These are phyloP conservation scores for Periconia digitata DNA, from an alignment of 2,329 filamentous ascomycete genomes.

Conservation along the genomic window DNA sequence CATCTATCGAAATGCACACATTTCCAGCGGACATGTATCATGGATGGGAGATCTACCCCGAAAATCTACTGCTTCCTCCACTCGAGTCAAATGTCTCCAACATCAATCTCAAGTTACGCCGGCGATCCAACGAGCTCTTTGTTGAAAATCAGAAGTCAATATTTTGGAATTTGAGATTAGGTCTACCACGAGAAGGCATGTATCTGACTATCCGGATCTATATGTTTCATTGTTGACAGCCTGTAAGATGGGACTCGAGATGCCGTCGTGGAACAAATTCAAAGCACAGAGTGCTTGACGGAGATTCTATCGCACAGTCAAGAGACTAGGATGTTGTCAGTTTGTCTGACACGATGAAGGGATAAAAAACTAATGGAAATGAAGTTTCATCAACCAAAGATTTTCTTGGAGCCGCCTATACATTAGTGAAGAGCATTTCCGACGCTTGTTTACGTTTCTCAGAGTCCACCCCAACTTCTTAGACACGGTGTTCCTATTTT, in stretches of 20 bases:
- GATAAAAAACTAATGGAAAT: neutral
- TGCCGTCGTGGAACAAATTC: neutral
- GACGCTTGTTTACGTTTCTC: conserved; percentile 9
- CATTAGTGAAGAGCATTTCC: conserved; percentile 13
- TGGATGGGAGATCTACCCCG: conserved; percentile 6
- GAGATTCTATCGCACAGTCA: neutral
- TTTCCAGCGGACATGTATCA: neutral
- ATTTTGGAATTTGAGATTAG: conserved; percentile 1
- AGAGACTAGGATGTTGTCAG: conserved; percentile 4
- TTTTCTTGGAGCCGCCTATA: conserved; percentile 12
- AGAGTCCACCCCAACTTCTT: conserved; percentile 13
- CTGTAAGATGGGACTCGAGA: conserved; percentile 2
- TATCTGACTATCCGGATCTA: neutral
- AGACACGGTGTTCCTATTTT: conserved; percentile 11
- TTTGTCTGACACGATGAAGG: neutral
- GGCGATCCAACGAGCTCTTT: conserved; percentile 7
- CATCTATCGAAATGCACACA: conserved; percentile 3
- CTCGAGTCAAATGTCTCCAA: conserved; percentile 4
- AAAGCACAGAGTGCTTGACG: conserved; percentile 1
- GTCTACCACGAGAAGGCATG: neutral
- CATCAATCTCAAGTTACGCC: conserved; percentile 2
- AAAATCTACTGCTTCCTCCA: conserved; percentile 3
- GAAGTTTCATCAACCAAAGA: conserved; percentile 13
- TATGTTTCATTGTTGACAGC: neutral
- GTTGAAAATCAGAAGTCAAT: conserved; percentile 5